Evolutionary conservation across 2,329 filamentous ascomycete genomes (phyloP), one percentile per base, ranked within the genome.

Genomic region (Nothophaeocryptopus gaeumannii): DNA sequence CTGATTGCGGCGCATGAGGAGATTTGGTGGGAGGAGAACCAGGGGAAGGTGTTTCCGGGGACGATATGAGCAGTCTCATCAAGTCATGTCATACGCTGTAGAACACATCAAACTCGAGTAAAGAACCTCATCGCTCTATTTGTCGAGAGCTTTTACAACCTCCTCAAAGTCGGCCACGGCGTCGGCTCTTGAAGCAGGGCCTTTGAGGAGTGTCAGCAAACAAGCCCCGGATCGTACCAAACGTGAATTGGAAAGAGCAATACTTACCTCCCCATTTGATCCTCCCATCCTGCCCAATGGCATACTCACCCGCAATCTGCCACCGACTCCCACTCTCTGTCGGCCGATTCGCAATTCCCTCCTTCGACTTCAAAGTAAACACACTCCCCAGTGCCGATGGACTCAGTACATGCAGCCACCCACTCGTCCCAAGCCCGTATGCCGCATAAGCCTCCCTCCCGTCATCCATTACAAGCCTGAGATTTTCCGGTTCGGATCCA

Each of bases 251-350:
- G n/a, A n/a, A n/a, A n/a, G n/a, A 16, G n/a, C n/a, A 5, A 5
- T 5, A 37, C 46, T n/a, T 2, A 47, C 37, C 69, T 4, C 69
- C 71, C 79, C 80, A 85, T 46, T 69, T 72, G 3, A 85, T 74
- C 10, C 70, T 60, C 2, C 81, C 81, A 26, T 72, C 64, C 5
- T 61, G 62, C 62, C 83, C 80, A 26, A 85, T 69, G 2, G 79
- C 83, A 69, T 83, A 89, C 26, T 78, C 80, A 26, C 85, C 85
- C 39, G 78, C 74, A 20, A 72, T 84, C 75, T 89, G 85, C 85
- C 85, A 89, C 45, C 83, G 70, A 56, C 71, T 81, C 34, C 85
- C 85, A 62, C 79, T 85, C 67, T 85, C 81, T 2, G 81, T 83
- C 2, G 80, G 75, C 16, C 79, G 70, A 63, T 84, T 84, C 77